A percentile compares a stretch with the other conserved stretches of the same genome.
phyloP scores from a whole-genome alignment of 176 grass and related monocot species.

The Ensete glaucum region DNA sequence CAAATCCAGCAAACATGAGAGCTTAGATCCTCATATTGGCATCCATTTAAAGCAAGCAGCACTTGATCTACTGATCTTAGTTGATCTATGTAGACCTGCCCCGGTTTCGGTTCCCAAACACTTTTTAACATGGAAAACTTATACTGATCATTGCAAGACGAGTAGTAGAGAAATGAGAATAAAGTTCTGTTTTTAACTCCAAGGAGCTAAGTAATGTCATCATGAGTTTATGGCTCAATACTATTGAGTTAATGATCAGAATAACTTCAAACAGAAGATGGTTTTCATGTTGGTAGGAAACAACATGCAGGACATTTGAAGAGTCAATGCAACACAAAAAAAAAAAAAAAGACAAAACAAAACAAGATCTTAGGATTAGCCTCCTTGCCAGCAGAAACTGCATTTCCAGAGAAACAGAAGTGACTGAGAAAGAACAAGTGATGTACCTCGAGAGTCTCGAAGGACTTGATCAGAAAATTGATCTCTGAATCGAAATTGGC shows the following conservation, averaged over 20 bases:
- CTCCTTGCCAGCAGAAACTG: neutral
- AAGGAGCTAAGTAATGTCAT: too few species aligned
- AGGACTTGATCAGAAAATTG: constrained; percentile 9
- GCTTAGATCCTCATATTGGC: neutral
- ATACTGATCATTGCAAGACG: too few species aligned
- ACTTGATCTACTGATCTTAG: neutral
- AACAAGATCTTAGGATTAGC: neutral
- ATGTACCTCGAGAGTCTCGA: constrained; percentile 10
- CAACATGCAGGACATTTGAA: neutral
- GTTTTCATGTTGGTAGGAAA: too few species aligned
- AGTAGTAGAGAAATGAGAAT: too few species aligned
- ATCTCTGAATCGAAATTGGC: constrained; percentile 13
- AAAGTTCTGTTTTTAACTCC: too few species aligned
- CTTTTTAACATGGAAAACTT: too few species aligned
- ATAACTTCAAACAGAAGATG: too few species aligned
- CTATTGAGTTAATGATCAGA: too few species aligned
- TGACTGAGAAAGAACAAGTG: neutral
- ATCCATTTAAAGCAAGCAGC: neutral
- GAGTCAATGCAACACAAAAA: neutral
- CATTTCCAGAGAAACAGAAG: neutral
- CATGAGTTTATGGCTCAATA: too few species aligned
- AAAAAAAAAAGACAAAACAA: too few species aligned
- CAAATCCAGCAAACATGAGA: neutral
- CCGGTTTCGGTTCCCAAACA: too few species aligned
- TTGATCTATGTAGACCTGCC: neutral